Evolutionary conservation across 163 green algal species (phyloP).

Genomic region (Chloromonas sp.): DNA sequence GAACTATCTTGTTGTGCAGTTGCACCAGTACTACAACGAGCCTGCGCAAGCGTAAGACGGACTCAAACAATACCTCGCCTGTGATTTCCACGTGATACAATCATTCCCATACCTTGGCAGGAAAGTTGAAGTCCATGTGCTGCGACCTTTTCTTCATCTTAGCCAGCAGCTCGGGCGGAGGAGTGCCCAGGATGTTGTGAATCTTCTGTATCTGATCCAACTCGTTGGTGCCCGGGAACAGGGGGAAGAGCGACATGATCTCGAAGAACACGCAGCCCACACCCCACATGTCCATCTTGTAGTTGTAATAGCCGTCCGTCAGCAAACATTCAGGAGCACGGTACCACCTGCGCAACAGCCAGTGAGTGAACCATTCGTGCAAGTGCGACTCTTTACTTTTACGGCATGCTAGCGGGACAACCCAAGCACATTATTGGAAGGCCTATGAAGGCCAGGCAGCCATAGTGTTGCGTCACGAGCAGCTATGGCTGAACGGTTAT

Average conservation of each 20-base stretch:
- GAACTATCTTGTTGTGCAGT: too few relatives aligned
- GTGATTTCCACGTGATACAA: too few relatives aligned
- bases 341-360: constrained; percentile 41
- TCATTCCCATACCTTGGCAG: constrained; percentile 16
- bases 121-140: constrained; percentile 74
- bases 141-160: constrained; percentile 65
- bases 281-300: constrained; percentile 92
- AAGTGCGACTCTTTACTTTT: too few relatives aligned
- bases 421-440: too few relatives aligned
- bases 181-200: constrained; percentile 72
- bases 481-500: too few relatives aligned
- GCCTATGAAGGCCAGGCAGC: too few relatives aligned
- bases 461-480: too few relatives aligned
- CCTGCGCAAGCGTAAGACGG: too few relatives aligned
- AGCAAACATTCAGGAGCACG: constrained; percentile 80
- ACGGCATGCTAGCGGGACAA: too few relatives aligned
- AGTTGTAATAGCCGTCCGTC: constrained; percentile 88
- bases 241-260: constrained; percentile 74
- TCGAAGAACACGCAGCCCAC: constrained; percentile 88
- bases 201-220: constrained; percentile 78
- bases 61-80: too few relatives aligned
- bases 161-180: constrained; percentile 63
- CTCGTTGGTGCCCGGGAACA: constrained; percentile 72
- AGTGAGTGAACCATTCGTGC: background rate
- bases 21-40: too few relatives aligned